Evolutionary conservation across 1,284 basidiomycete genomes (phyloP).

Genomic region (Earliella scabrosa): DNA sequence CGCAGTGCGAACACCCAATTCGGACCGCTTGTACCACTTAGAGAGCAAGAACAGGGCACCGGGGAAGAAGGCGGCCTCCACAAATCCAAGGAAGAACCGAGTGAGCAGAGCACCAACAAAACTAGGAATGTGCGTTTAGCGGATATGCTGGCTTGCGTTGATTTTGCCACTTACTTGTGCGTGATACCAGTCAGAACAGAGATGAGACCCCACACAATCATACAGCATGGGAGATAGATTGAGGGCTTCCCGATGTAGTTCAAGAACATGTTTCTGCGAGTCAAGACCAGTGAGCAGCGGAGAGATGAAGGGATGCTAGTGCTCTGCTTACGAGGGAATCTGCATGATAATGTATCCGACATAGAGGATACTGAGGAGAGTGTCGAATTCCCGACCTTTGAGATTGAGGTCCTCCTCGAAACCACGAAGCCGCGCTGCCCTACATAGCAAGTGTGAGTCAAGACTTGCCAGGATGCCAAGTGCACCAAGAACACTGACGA

Average conservation of each 20-base stretch:
- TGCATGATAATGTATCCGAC: slow-evolving; percentile 84
- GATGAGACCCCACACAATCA: slow-evolving; percentile 74
- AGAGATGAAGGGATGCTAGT: neutral
- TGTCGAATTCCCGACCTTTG: slow-evolving; percentile 68
- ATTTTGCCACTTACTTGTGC: slow-evolving; percentile 55
- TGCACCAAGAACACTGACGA: slow-evolving; percentile 42
- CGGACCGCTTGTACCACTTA: slow-evolving; percentile 73
- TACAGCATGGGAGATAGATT: slow-evolving; percentile 72
- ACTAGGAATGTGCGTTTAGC: slow-evolving; percentile 37
- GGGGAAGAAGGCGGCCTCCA: slow-evolving; percentile 79
- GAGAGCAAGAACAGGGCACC: slow-evolving; percentile 68
- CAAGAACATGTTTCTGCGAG: slow-evolving; percentile 75
- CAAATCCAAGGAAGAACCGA: slow-evolving; percentile 75
- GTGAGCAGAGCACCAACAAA: slow-evolving; percentile 73
- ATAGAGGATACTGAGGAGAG: slow-evolving; percentile 75
- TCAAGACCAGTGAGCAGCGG: neutral
- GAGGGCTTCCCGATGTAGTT: slow-evolving; percentile 76
- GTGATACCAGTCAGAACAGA: slow-evolving; percentile 69
- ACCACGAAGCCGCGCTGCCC: slow-evolving; percentile 69
- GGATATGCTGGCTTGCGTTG: too few relatives aligned
- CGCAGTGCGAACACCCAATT: slow-evolving; percentile 75
- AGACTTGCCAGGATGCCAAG: neutral
- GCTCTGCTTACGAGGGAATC: slow-evolving; percentile 64
- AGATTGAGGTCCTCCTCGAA: slow-evolving; percentile 73
- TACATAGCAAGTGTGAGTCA: slow-evolving; percentile 26